Evolutionary conservation across 2,329 filamentous ascomycete genomes (phyloP), one percentile per base, ranked within the genome.

Genomic region (Claviceps lovelessii): DNA sequence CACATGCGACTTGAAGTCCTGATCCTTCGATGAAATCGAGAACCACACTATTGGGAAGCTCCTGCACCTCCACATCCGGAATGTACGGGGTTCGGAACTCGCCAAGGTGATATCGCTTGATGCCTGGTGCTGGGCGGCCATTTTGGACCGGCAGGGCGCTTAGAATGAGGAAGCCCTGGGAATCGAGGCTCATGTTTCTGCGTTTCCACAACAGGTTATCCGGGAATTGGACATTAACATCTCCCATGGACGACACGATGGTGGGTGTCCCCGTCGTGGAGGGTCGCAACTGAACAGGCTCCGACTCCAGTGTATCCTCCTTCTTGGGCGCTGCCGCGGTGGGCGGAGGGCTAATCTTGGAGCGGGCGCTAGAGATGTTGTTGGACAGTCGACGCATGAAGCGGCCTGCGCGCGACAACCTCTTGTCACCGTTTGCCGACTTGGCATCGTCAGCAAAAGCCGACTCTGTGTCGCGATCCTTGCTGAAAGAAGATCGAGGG

Each of bases 191-290:
- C 70, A 96, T 83, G 63, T 85, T 90, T 57, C 93, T 83, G 54
- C 91, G 86, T 73, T 97, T 98, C 93, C 93, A 98, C 13, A 98
- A 77, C 49, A 98, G 76, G 54, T 89, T 95, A 66, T 97, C 91
- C 0, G 93, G 93, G 67, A 98, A 96, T 67, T 98, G 93, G 11
- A 97, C 88, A 63, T 98, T 97, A 59, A 98, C 85, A 64, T 96
- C 88, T 51, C 90, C 89, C 68, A 95, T 79, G 58, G 85, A 83
- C 4, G 88, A 76, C 31, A 84, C 76, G 53, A 83, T 72, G 50
- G 68, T 70, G 0, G 71, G 63, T 23, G 63, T 61, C 10, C 62
- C 65, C 2, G 64, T 69, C 19, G 64, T 67, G 33, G 60, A 64
- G 7, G 66, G 64, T 17, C 64, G 61, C 7, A 57, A 19, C 11